Evolutionary conservation across 345 rosid genomes (phyloP), one percentile per base, ranked within the genome.

Genomic region (Boechera retrofracta): DNA sequence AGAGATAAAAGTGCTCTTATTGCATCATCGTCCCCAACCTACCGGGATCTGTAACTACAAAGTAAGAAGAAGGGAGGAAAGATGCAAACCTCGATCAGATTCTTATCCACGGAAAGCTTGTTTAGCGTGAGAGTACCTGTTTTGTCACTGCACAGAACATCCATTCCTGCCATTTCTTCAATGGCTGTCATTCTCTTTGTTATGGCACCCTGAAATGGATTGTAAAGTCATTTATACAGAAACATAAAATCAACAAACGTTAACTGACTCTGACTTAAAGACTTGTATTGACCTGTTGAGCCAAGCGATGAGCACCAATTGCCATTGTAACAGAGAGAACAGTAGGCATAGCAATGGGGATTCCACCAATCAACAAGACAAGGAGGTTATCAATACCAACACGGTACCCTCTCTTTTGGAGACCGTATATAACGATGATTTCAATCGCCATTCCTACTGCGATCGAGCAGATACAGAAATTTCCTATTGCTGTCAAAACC

Each of bases 111-210:
- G 1, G 98, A 86, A 24, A 93, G 92, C 81, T 93, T 93, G 87
- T 93, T 93, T 12, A 91, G 94, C 21, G 98, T 93, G 52, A 88
- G 82, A 74, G 98, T 93, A 76, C 98, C 94, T 0, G 96, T 93
- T 85, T 93, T 79, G 24, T 79, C 82, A 79, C 98, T 91, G 76
- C 98, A 93, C 18, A 93, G 78, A 76, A 93, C 97, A 87, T 93
- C 98, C 98, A 93, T 93, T 24, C 98, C 98, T 3, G 97, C 95
- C 98, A 94, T 94, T 84, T 94, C 98, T 82, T 91, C 98, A 49
- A 94, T 94, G 13, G 98, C 96, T 39, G 98, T 89, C 97, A 94
- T 94, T 72, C 98, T 87, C 83, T 91, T 94, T 49, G 96, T 94
- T 71, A 91, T 91, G 64, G 94, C 97, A 45, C 97, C 98, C 92